Evolutionary conservation across 176 grass and related monocot genomes (phyloP), one percentile per base, ranked within the genome.

Genomic region (Phyllostachys edulis): DNA sequence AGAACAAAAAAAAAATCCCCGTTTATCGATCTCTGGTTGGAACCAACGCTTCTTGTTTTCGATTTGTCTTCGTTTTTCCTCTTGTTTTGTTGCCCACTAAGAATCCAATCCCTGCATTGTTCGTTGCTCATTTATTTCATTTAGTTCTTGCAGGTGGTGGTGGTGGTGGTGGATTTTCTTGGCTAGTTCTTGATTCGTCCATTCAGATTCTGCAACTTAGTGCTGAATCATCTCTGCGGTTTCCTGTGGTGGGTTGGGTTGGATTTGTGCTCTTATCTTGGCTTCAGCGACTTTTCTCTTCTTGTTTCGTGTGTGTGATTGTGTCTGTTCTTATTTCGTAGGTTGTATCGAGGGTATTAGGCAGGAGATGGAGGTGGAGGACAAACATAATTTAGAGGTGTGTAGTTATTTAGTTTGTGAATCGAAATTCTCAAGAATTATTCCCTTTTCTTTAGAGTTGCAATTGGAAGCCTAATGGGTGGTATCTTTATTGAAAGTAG

Each of bases 231-330:
- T 64, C 37, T 73, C 80, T 5, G 21, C 27, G 17, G 34, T 67
- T 68, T 27, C 26, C 11, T 15, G 59, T 52, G 84, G 86, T 94
- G 75, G 77, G 85, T 63, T 71, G 45, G 80, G 87, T 92, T 70
- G 65, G 67, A 34, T 71, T 16, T 29, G 34, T 17, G 41, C 52
- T 61, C 74, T 40, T 82, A 61, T 74, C 16, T 71, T 71, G 64
- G 71, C 38, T 55, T 67, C 16, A 65, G 55, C 71, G 76, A 26
- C 51, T 61, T 60, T 37, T 44, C 15, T 44, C 42, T 39, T 39
- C 41, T 21, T 32, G 71, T 79, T 82, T 86, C 75, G 24, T 69
- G 76, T 21, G 10, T 66, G 49, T 73, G 61, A 82, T 67, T 49
- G 50, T 55, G 36, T 40, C 41, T 64, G 72, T 69, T 70, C 39